These are phyloP conservation scores for Chlamydomonas reinhardtii DNA, from an alignment of 163 green algal species.

Conservation along the genomic window DNA sequence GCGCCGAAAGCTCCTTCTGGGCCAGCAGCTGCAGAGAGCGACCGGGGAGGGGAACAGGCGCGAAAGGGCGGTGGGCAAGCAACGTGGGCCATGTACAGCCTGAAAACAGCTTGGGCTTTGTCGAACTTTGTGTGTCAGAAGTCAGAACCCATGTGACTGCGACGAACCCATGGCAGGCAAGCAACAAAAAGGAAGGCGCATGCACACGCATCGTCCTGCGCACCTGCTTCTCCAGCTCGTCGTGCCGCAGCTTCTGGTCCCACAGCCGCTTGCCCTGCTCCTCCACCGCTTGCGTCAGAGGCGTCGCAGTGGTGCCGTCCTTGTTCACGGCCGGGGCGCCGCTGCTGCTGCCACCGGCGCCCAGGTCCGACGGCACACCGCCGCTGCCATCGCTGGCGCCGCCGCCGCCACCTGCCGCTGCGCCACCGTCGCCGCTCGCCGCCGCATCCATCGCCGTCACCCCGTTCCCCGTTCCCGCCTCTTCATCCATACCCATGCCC, in stretches of 20 bases:
- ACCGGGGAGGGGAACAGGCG: neutral
- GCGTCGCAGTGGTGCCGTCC: neutral
- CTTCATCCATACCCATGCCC: neutral
- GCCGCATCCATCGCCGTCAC: neutral
- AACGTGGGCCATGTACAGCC: no score
- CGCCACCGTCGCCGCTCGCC: neutral
- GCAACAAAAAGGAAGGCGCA: neutral
- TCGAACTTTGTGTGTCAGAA: no score
- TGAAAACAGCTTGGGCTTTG: no score
- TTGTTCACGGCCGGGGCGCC: neutral
- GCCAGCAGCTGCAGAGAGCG: slow-evolving; percentile 10
- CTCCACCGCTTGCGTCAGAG: slow-evolving; percentile 9
- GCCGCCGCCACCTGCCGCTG: no score
- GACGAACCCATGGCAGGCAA: no score
- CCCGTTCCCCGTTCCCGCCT: neutral
- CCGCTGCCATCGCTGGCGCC: slow-evolving; percentile 1
- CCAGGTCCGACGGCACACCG: neutral
- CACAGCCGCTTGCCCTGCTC: slow-evolving; percentile 37
- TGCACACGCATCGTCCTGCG: neutral
- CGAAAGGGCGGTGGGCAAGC: no score
- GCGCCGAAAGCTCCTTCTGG: neutral
- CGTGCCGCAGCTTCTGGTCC: slow-evolving; percentile 41
- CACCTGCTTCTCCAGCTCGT: slow-evolving; percentile 46
- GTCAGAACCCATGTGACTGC: no score
- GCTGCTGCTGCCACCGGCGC: neutral